Evolutionary conservation across 75 land plant genomes (phyloP).

Genomic region (Selaginella tamariscina): DNA sequence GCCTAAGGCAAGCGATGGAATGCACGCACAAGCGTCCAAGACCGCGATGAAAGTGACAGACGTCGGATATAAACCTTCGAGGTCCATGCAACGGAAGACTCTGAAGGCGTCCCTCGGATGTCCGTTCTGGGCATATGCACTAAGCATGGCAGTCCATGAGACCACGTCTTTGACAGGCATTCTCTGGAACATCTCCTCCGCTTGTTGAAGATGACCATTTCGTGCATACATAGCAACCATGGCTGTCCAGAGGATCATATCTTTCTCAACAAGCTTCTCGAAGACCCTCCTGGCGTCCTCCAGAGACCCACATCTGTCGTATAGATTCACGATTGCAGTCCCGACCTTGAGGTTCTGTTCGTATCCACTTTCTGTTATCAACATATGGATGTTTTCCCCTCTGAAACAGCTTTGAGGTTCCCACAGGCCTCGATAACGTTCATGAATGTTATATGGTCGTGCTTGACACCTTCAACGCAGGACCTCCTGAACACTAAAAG

Average conservation of each 20-base stretch:
- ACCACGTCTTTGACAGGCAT: slow-evolving; percentile 11
- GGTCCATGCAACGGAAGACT: slow-evolving; percentile 9
- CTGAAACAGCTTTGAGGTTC: background rate
- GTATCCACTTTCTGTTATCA: background rate
- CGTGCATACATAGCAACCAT: background rate
- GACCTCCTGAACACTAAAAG: background rate
- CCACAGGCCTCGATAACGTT: slow-evolving; percentile 4
- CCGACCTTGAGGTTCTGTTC: background rate
- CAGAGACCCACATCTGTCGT: background rate
- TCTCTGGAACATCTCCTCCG: background rate
- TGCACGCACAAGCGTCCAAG: slow-evolving; percentile 9
- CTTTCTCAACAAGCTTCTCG: background rate
- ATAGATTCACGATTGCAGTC: slow-evolving; percentile 3
- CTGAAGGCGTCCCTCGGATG: slow-evolving; percentile 1
- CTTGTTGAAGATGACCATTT: background rate
- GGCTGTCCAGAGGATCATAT: slow-evolving; percentile 5
- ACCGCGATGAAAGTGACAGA: background rate
- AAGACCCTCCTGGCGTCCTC: slow-evolving; percentile 1
- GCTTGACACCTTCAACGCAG: background rate
- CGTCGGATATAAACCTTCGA: slow-evolving; percentile 8
- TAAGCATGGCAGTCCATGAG: slow-evolving; percentile 17
- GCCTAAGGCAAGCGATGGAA: background rate
- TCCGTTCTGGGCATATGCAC: slow-evolving; percentile 10
- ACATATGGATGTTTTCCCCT: background rate
- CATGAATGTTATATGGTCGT: background rate